Evolutionary conservation across 2,329 filamentous ascomycete species (phyloP).

Genomic region (Penicillium sp.): DNA sequence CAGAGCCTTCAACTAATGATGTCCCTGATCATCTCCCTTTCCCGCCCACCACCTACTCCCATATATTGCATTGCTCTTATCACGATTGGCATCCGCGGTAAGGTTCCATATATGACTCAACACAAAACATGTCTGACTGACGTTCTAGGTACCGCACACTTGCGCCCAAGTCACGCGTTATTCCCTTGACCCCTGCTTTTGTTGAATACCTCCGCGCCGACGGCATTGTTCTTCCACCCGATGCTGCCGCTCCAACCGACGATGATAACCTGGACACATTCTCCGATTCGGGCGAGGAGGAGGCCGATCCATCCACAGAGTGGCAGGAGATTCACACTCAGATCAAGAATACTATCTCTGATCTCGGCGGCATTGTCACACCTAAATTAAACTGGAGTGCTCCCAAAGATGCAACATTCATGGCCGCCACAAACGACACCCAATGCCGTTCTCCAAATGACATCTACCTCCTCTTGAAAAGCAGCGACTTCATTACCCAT

Average conservation of each 20-base stretch:
- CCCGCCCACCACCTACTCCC: conserved; percentile 76
- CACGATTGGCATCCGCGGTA: conserved; percentile 84
- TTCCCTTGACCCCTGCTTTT: conserved; percentile 73
- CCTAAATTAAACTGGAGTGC: conserved; percentile 98
- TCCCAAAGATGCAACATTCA: conserved; percentile 94
- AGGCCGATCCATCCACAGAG: conserved; percentile 53
- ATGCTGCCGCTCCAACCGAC: conserved; percentile 36
- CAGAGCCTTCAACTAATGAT: conserved; percentile 16
- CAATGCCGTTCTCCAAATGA: conserved; percentile 87
- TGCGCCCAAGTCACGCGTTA: conserved; percentile 81
- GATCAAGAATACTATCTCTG: conserved; percentile 73
- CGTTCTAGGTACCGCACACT: conserved; percentile 66
- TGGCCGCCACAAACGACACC: conserved; percentile 81
- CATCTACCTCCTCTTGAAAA: conserved; percentile 90
- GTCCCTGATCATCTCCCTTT: conserved; percentile 58
- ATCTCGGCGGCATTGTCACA: conserved; percentile 79
- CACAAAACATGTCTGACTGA: conserved; percentile 11
- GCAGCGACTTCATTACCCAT: conserved; percentile 89
- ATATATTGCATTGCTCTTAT: conserved; percentile 93
- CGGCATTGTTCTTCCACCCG: conserved; percentile 73
- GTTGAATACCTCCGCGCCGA: conserved; percentile 86
- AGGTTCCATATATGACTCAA: conserved; percentile 14
- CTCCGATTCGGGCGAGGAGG: conserved; percentile 57
- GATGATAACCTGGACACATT: conserved; percentile 52
- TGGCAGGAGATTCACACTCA: conserved; percentile 71